Conservation (phyloP, 495 filamentous ascomycete genomes). For the Penicillium roqueforti region DNA sequence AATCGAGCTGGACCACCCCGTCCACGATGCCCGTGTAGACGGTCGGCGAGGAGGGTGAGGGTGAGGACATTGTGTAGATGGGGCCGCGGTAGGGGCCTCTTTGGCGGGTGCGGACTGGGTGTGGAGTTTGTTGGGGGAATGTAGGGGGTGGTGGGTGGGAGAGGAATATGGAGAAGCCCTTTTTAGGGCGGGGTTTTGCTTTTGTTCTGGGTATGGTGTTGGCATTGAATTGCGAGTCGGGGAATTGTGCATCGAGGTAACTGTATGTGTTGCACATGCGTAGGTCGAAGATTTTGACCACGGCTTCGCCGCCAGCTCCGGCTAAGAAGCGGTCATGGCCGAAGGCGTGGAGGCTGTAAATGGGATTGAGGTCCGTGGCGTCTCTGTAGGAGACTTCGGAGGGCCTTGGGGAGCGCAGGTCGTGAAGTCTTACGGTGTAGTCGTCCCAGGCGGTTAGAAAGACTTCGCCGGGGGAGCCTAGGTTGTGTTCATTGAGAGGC, state of each 20-base stretch:
- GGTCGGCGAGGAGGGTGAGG: constrained; percentile 50
- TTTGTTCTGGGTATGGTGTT: not conserved
- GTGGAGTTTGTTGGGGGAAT: not conserved
- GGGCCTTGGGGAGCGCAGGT: constrained; percentile 52
- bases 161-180: constrained; percentile 41
- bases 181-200: constrained; percentile 15
- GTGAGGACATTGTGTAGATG: constrained; percentile 56
- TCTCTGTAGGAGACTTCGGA: constrained; percentile 52
- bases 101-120: constrained; percentile 10
- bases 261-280: constrained; percentile 50
- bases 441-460: constrained; percentile 63
- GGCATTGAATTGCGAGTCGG: constrained; percentile 1
- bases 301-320: constrained; percentile 51
- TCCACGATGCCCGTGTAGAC: constrained; percentile 56
- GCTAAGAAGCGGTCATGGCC: constrained; percentile 54
- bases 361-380: constrained; percentile 49
- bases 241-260: constrained; percentile 29
- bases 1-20: constrained; percentile 49
- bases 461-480: constrained; percentile 39
- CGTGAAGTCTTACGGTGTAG: constrained; percentile 61
- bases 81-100: constrained; percentile 37
- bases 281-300: constrained; percentile 64
- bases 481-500: constrained; percentile 38
- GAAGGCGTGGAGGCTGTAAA: constrained; percentile 58
- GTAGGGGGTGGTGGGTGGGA: constrained; percentile 22